A percentile compares a stretch with the other conserved stretches of the same genome.
phyloP scores from a whole-genome alignment of 2,329 filamentous ascomycete genomes.

The Coniella vitis region DNA sequence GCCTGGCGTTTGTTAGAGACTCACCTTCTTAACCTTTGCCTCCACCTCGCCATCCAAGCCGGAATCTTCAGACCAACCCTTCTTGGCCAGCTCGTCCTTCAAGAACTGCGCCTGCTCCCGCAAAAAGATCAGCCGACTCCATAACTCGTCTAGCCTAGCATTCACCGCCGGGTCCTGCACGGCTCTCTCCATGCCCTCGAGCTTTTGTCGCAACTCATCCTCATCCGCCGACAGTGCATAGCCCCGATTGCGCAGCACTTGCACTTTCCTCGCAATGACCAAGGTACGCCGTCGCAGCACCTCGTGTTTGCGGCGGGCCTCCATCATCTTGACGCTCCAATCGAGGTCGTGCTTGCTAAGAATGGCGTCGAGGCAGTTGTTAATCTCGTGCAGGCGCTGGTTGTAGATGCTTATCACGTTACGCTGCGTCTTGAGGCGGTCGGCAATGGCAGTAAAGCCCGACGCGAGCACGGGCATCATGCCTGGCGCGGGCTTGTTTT shows the following conservation, averaged over 20 bases:
- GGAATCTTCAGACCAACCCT: slow-evolving; percentile 48
- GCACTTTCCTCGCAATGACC: slow-evolving; percentile 69
- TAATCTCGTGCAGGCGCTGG: slow-evolving; percentile 70
- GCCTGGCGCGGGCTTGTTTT: slow-evolving; percentile 68
- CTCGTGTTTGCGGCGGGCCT: slow-evolving; percentile 65
- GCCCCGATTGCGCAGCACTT: slow-evolving; percentile 72
- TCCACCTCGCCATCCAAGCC: slow-evolving; percentile 64
- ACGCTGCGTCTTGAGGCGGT: slow-evolving; percentile 67
- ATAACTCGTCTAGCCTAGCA: slow-evolving; percentile 75
- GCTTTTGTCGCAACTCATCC: slow-evolving; percentile 67
- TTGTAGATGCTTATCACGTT: slow-evolving; percentile 64
- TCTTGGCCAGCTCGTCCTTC: slow-evolving; percentile 66
- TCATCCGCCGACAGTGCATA: slow-evolving; percentile 75
- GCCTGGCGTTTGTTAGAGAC: slow-evolving; percentile 16
- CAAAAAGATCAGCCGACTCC: slow-evolving; percentile 72
- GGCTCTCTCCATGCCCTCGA: slow-evolving; percentile 60
- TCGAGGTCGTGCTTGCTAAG: slow-evolving; percentile 71
- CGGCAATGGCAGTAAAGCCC: slow-evolving; percentile 65
- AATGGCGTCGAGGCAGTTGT: slow-evolving; percentile 63
- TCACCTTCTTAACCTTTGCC: slow-evolving; percentile 67
- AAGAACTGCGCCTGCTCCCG: slow-evolving; percentile 66
- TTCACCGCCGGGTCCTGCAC: slow-evolving; percentile 69
- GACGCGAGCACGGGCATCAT: slow-evolving; percentile 71
- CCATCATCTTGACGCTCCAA: slow-evolving; percentile 65
- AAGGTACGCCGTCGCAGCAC: slow-evolving; percentile 67